Conservation (phyloP, 495 filamentous ascomycete species). For the Amniculicola lignicola region DNA sequence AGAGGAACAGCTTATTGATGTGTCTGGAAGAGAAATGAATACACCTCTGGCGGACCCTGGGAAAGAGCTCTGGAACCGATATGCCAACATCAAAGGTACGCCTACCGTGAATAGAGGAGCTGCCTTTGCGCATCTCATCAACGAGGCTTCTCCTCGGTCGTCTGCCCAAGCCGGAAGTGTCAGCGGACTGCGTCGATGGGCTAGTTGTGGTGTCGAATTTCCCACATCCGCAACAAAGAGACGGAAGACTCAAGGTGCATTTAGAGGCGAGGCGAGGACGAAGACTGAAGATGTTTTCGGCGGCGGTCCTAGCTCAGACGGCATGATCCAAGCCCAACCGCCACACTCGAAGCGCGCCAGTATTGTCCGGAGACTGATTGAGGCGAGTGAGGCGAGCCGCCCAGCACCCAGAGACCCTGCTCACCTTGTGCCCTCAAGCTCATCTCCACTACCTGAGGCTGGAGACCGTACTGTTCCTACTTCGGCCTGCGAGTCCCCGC, state of each 20-base stretch:
- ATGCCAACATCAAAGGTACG: constrained; percentile 42
- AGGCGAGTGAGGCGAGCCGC: constrained; percentile 50
- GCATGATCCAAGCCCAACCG: constrained; percentile 42
- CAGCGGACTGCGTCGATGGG: constrained; percentile 42
- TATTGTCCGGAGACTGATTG: constrained; percentile 66
- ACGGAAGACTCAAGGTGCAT: constrained; percentile 43
- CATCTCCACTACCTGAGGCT: constrained; percentile 53
- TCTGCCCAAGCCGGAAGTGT: constrained; percentile 36
- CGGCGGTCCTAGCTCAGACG: constrained; percentile 37
- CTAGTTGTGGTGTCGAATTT: constrained; percentile 70
- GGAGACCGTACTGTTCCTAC: constrained; percentile 41
- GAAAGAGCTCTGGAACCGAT: constrained; percentile 82
- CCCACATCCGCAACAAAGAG: constrained; percentile 52
- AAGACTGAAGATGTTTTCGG: constrained; percentile 52
- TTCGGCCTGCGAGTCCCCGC: constrained; percentile 52
- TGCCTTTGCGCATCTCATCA: constrained; percentile 39
- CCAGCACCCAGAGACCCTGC: background rate
- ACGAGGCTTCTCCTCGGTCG: constrained; percentile 40
- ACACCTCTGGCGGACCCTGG: constrained; percentile 82
- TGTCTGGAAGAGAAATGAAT: constrained; percentile 54
- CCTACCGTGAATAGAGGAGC: constrained; percentile 26
- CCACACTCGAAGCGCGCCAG: constrained; percentile 60
- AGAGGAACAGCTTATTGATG: constrained; percentile 48
- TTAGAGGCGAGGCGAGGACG: constrained; percentile 8
- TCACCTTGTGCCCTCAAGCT: constrained; percentile 46